These are phyloP conservation scores for Porpolomopsis calyptriformis DNA, from an alignment of 768 basidiomycete genomes.

Conservation along the genomic window DNA sequence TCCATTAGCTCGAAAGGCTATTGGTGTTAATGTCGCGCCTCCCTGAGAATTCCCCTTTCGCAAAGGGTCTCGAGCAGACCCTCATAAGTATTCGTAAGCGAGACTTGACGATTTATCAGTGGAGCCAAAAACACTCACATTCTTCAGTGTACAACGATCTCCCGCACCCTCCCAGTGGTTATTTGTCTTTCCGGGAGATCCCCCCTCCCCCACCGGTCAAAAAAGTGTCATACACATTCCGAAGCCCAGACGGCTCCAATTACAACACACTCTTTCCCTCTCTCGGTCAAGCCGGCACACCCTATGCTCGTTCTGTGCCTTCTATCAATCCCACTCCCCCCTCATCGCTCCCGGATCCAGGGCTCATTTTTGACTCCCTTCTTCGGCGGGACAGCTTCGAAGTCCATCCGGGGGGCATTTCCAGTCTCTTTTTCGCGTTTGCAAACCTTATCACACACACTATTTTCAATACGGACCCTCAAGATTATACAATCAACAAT, in stretches of 20 bases:
- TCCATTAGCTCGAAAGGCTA: constrained; percentile 51
- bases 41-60: constrained; percentile 18
- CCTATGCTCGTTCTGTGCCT: constrained; percentile 61
- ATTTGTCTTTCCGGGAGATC: constrained; percentile 24
- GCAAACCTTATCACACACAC: constrained; percentile 68
- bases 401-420: constrained; percentile 59
- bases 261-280: constrained; percentile 46
- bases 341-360: constrained; percentile 50
- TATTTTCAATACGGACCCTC: constrained; percentile 47
- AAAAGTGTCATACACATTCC: constrained; percentile 37
- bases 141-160: constrained; percentile 65
- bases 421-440: constrained; percentile 68
- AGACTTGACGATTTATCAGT: too few relatives aligned
- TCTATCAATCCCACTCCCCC: constrained; percentile 31
- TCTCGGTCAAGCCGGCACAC: constrained; percentile 49
- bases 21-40: constrained; percentile 50
- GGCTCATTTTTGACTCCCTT: constrained; percentile 61
- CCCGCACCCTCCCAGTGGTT: constrained; percentile 59
- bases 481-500: constrained; percentile 45
- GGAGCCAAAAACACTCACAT: too few relatives aligned
- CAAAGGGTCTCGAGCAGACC: constrained; percentile 34
- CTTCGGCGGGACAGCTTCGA: constrained; percentile 39
- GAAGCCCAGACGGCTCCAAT: constrained; percentile 50
- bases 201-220: constrained; percentile 10
- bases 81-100: constrained; percentile 49